Evolutionary conservation across 106 monocot species (phyloP), one percentile per base, ranked within the genome.

Genomic region (Alisma plantagoaquatica): DNA sequence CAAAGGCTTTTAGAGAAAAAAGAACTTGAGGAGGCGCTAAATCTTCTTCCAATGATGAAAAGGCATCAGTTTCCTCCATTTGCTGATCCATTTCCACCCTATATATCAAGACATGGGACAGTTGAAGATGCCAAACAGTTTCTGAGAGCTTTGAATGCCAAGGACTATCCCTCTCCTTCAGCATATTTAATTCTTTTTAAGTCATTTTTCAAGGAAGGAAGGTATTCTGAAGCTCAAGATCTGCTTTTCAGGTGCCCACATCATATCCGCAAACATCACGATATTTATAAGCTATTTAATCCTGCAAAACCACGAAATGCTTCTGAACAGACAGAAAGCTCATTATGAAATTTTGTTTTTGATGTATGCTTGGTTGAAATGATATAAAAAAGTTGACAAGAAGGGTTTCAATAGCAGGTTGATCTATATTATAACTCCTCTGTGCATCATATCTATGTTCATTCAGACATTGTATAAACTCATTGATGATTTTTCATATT

Each of bases 81-180:
- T 66, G 59, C 67, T 1, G 89, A 89, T 9, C 88, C 81, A 29
- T 84, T 96, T 51, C 45, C 69, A 53, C 23, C 64, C 9, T 62
- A 84, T 30, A 78, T 96, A 41, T 69, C 96, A 28, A 84, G 82
- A 70, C 73, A 22, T 66, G 96, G 96, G 25, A 96, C 84, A 0
- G 32, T 63, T 23, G 84, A 84, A 32, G 96, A 96, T 65, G 96
- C 84, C 8, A 50, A 15, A 32, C 68, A 81, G 8, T 66, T 89
- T 55, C 49, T 96, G 31, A 96, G 74, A 57, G 54, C 54, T 28
- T 45, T 96, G 50, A 62, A 84, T 4, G 54, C 60, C 23, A 96
- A 76, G 31, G 65, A 63, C 33, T 74, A 59, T 10, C 96, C 96
- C 17, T 67, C 84, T n/a, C 10, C 60, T 25, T 12, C 76, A 3